Evolutionary conservation across 345 rosid species (phyloP), one percentile per base, ranked within the genome.

Genomic region (Corchorus olitorius): DNA sequence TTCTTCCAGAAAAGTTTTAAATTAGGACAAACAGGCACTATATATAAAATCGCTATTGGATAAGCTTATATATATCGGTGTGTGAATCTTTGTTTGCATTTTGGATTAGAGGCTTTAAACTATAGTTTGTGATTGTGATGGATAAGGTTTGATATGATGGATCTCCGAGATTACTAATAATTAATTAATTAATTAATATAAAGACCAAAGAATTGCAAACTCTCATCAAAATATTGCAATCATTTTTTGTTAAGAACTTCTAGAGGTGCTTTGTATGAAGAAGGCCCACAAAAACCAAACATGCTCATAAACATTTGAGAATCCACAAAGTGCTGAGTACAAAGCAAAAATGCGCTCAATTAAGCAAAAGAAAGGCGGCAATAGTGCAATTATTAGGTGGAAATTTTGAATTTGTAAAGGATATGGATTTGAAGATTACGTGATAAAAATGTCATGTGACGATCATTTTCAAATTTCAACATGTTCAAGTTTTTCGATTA

Each of bases 321-420:
- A 41, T 45, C 65, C 76, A 54, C 63, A 7, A 35, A 59, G 52
- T 3, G 19, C 20, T 54, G 13, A 37, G 45, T 19, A 52, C 4
- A 53, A 58, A 59, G 33, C 60, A 50, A 56, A 69, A 60, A 34
- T 68, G 62, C 70, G 60, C 39, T 49, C 11, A 27, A 14, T 27
- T 27, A 27, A 27, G 27, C 27, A 53, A 60, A 4, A 14, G 14
- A 5, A 1, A 19, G 68, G 58, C 61, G n/a, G 52, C 56, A 49
- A 37, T 27, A 27, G 41, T 4, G 20, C n/a, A 61, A 58, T 76
- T 45, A 71, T 62, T 37, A 19, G 71, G 20, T 2, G 13, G 34
- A 67, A 46, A 20, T 45, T 9, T 27, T 27, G 27, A 27, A 27
- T 27, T 27, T 27, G 27, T 27, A 27, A 27, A 27, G 27, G 27